Evolutionary conservation across 2,329 filamentous ascomycete genomes (phyloP), one percentile per base, ranked within the genome.

Genomic region (Cordyceps sp.): DNA sequence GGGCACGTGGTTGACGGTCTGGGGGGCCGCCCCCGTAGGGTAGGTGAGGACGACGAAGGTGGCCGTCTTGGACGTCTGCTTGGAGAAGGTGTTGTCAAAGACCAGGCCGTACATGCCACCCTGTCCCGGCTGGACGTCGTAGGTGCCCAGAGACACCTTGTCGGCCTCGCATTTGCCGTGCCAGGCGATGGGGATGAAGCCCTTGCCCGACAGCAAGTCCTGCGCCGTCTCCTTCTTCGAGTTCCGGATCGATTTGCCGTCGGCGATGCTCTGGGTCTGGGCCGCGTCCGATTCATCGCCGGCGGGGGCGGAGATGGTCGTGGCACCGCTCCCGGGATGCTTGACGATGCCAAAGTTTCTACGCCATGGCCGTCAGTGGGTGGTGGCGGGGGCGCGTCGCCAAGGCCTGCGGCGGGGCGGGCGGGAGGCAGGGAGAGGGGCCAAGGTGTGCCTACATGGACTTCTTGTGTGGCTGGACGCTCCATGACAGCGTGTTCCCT

Each of bases 1-100:
- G 30, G 69, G 77, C 37, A 84, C 62, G 46, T 83, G 71, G 40
- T 78, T 73, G 4, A 75, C 74, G 13, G 75, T 75, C 47, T 83
- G 81, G 1, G 83, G 83, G 22, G 82, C 73, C 6, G 74, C 69
- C 42, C 77, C 79, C 23, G 84, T 86, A 9, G 88, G 86, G 47
- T 96, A 94, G 25, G 85, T 96, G 52, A 96, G 69, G 32, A 98
- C 72, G 23, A 94, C 86, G 47, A 98, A 83, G 7, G 88, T 96
- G 15, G 85, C 85, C 20, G 80, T 93, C 59, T 98, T 98, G 33
- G 86, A 90, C 26, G 81, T 78, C 53, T 78, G 82, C 59, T 94
- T 96, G 37, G 86, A 93, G 52, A 98, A 98, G 19, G 90, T 98
- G 50, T 98, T 98, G 69, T 98, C 90, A 49, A 98, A 93, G 21